Percentiles rank a stretch among this genome's conserved stretches.
These are phyloP conservation scores for Thielaviopsis punctulata DNA, from an alignment of 2,329 filamentous ascomycete genomes.

Conservation along the genomic window DNA sequence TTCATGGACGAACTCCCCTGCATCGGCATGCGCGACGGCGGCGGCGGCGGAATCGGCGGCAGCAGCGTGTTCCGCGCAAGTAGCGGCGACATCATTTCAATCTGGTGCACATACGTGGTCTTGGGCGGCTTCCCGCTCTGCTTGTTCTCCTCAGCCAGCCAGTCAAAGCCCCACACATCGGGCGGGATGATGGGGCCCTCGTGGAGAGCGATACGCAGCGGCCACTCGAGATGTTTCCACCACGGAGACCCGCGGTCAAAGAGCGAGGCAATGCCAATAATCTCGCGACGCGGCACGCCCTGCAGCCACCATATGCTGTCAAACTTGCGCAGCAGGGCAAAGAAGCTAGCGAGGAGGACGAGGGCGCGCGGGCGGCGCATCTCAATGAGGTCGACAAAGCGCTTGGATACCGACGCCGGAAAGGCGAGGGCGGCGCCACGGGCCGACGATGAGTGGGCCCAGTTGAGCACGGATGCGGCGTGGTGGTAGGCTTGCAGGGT, in stretches of 20 bases:
- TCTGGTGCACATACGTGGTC: conserved; percentile 17
- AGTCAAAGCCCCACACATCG: conserved; percentile 39
- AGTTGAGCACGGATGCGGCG: conserved; percentile 48
- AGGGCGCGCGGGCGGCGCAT: conserved; percentile 42
- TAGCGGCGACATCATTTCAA: conserved; percentile 24
- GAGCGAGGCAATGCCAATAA: conserved; percentile 43
- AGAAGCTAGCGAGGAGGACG: conserved; percentile 48
- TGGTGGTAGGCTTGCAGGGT: conserved; percentile 43
- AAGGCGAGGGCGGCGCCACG: conserved; percentile 43
- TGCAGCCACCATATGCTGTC: conserved; percentile 53
- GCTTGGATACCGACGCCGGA: conserved; percentile 45
- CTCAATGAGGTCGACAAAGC: conserved; percentile 42
- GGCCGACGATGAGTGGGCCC: conserved; percentile 44
- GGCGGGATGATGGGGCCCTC: conserved; percentile 35
- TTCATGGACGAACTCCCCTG: conserved; percentile 3
- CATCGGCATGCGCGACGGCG: conserved; percentile 5
- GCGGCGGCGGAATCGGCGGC: conserved; percentile 10
- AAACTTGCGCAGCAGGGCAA: conserved; percentile 44
- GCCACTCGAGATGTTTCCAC: conserved; percentile 46
- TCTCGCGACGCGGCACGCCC: conserved; percentile 46
- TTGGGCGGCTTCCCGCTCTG: conserved; percentile 11
- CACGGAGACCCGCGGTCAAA: conserved; percentile 41
- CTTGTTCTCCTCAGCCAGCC: conserved; percentile 26
- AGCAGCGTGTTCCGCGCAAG: conserved; percentile 17
- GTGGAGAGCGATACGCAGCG: conserved; percentile 39